These are phyloP conservation scores for Phytophthora cajani DNA, from an alignment of 352 stramenopile genomes.

Conservation along the genomic window DNA sequence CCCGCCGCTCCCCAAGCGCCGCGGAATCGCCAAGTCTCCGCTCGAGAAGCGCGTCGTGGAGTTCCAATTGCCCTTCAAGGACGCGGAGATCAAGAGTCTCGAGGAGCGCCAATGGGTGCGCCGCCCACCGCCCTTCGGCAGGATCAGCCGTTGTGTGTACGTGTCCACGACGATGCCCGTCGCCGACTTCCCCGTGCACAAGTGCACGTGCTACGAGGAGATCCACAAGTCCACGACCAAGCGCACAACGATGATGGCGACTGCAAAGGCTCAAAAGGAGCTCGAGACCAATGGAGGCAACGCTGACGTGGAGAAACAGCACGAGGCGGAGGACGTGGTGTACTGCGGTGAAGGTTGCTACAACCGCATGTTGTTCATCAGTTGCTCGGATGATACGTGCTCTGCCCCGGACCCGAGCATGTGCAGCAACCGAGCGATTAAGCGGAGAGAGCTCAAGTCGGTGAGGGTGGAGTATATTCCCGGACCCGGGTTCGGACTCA, in stretches of 20 bases:
- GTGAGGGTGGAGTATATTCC: conserved; percentile 74
- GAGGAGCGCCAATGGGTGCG: conserved; percentile 57
- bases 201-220: conserved; percentile 75
- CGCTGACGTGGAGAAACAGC: conserved; percentile 25
- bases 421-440: conserved; percentile 81
- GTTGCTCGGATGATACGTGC: conserved; percentile 80
- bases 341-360: conserved; percentile 80
- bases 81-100: conserved; percentile 39
- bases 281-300: conserved; percentile 8
- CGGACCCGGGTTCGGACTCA: conserved; percentile 92
- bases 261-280: conserved; percentile 40
- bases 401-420: conserved; percentile 69
- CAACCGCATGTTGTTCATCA: conserved; percentile 88
- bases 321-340: conserved; percentile 8
- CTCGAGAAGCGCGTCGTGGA: conserved; percentile 22
- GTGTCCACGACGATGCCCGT: conserved; percentile 64
- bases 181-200: conserved; percentile 69
- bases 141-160: conserved; percentile 79
- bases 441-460: conserved; percentile 69
- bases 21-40: conserved; percentile 1
- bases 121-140: conserved; percentile 64
- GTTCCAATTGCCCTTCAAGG: conserved; percentile 53
- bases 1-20: conserved; percentile 13
- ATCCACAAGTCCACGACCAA: conserved; percentile 58
- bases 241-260: conserved; percentile 61